These are phyloP conservation scores for Coemansia sp. DNA, from an alignment of 192 early-diverging fungal species.

Conservation along the genomic window DNA sequence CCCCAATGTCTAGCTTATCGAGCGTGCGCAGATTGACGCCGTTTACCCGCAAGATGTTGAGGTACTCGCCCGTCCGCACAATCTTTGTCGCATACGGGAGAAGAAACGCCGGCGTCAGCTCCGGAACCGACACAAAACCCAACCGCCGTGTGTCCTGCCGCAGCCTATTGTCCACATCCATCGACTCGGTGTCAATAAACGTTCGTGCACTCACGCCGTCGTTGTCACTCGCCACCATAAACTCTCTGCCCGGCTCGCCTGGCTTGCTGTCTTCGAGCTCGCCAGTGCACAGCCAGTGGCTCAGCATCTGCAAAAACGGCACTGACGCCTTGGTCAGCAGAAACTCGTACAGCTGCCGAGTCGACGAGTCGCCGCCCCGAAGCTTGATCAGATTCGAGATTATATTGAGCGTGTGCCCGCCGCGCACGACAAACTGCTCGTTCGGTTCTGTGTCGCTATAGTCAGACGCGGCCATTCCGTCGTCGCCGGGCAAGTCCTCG, in stretches of 20 bases:
- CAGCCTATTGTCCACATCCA: conserved; percentile 8
- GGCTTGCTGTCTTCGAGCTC: conserved; percentile 73
- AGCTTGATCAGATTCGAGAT: conserved; percentile 65
- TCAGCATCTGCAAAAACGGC: conserved; percentile 82
- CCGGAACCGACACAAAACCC: conserved; percentile 32
- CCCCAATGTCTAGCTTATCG: conserved; percentile 3
- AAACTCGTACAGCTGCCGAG: conserved; percentile 76
- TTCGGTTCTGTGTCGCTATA: conserved; percentile 11
- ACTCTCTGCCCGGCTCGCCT: conserved; percentile 70
- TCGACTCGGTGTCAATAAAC: conserved; percentile 70
- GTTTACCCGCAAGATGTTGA: conserved; percentile 90
- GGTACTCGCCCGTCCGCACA: conserved; percentile 88
- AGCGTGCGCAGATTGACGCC: conserved; percentile 44
- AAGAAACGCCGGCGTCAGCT: conserved; percentile 72
- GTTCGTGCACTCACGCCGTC: conserved; percentile 61
- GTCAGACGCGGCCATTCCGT: conserved; percentile 11
- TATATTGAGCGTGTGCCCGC: conserved; percentile 76
- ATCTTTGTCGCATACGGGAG: conserved; percentile 76
- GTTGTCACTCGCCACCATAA: conserved; percentile 81
- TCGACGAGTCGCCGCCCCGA: conserved; percentile 62
- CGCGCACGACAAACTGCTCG: conserved; percentile 62
- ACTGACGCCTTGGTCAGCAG: conserved; percentile 73
- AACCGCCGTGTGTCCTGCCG: conserved; percentile 6
- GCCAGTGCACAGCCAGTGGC: conserved; percentile 86
- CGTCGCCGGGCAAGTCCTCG: conserved; percentile 8